Base-by-base conservation (phyloP, 2,329 filamentous ascomycete species). In the Trichoderma endophyticum region DNA sequence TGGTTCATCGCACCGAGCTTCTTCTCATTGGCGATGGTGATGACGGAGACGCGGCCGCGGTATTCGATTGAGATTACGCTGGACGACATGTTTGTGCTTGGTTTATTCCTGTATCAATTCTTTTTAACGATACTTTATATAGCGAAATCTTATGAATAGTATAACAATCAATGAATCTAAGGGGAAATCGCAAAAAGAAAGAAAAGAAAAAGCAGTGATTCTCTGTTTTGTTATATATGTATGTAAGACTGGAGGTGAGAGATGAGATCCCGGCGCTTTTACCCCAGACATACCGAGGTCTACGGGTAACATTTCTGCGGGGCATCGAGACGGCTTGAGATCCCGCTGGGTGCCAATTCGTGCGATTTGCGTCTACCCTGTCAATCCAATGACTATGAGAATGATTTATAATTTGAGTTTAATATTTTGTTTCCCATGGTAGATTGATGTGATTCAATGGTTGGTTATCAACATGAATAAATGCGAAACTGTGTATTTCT, bases 1-100 rank as follows among this genome's bases (percentile, higher is more conserved):
- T 88, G 86, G 73, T 84, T 88, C 66, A 98, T 84, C 36, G 95
- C 94, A 81, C 97, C 97, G 81, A 98, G 93, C 84, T 98, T 98
- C 80, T 90, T 88, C 70, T 91, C 88, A 66, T 93, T 92, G 82
- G 95, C 91, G 79, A 99, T 91, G 21, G 93, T 97, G 81, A 99
- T 91, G 79, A 95, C 89, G 78, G 95, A 83, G 18, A 83, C 78
- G 74, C 82, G 82, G 68, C 81, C 82, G 68, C 78, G 81, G 75
- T 83, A 83, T 73, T 84, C 82, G 72, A 84, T 73, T 9, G 73
- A 76, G 74, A 84, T 78, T 75, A 81, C 77, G 34, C n/a, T 9
- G 43, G 51, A 36, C n/a, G 61, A 70, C 11, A 34, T 28, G 21
- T 21, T 21, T 21, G 21, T 21, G 21, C 26, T 28, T 26, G 56